Base-by-base conservation (phyloP, 2,329 filamentous ascomycete genomes). In the Cylindrodendrum hubeiense region DNA sequence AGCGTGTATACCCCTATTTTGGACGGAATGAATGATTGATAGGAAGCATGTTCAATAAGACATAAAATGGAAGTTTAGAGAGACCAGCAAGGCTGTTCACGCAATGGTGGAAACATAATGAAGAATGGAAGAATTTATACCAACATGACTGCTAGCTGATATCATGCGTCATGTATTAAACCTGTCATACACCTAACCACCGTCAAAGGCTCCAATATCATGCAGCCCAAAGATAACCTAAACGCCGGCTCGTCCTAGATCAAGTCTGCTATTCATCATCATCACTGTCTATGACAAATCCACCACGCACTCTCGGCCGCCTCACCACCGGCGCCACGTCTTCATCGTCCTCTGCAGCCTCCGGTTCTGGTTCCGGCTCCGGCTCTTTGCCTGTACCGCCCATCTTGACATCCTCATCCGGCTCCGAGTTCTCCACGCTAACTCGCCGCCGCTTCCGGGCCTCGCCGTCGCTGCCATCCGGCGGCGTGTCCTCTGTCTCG, bases 261-360 rank as follows among this genome's bases (percentile, higher is more conserved):
- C 47, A 41, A 57, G 33, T n/a, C 34, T 54, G 60, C 62, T 74
- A 77, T 57, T 87, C 85, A 67, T 88, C 86, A 51, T 90, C 88
- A 74, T 88, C 88, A 65, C 87, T 89, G 71, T 90, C 87, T 37
- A 88, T 72, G 49, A 90, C 76, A 66, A 90, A 90, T 0, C 87
- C 87, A 19, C 84, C 83, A 56, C 82, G 82, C 4, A 83, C 79
- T 65, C 85, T 80, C 2, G 80, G 79, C 61, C 85, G 80, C 69
- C 81, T 80, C 8, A 78, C 60, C 44, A 73, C 70, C 12, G 76
- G 75, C 4, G 43, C 69, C 13, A 71, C 70, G 52, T 78, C 69
- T 69, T 78, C 78, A 1, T 82, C 80, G 2, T 67, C 68, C 1
- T 74, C 66, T 15, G 63, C 72, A 2, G 62, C 69, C 6, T 24